Evolutionary conservation across 2,329 filamentous ascomycete genomes (phyloP), one percentile per base, ranked within the genome.

Genomic region (Xylaria polymorpha): DNA sequence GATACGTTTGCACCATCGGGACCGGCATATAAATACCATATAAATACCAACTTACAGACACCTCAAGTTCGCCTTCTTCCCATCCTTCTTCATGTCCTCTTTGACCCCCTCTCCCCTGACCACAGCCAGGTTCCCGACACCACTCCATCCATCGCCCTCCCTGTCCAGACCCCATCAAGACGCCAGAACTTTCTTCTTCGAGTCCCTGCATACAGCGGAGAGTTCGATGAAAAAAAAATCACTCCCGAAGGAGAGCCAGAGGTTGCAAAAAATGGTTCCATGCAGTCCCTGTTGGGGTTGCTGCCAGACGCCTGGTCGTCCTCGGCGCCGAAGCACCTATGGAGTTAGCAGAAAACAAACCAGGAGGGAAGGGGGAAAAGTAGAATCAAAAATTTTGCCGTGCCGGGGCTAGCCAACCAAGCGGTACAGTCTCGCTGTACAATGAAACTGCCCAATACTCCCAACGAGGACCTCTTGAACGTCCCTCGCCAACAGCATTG

Each of bases 201-300:
- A 20, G 58, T 63, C 60, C 37, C 41, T 53, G 53, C 65, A 59
- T 53, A 32, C 7, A 61, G 61, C 66, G 10, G 29, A 91, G 77
- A 6, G 85, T 90, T 86, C 87, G 92, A 69, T 85, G 78, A 1
- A 94, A 90, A 3, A 53, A 59, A 44, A 59, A 59, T 59, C 83
- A 6, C 61, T 48, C 56, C 53, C 37, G 46, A 59, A 59, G 60
- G 66, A 57, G 56, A 25, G n/a, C 44, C 15, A 59, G 29, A 22
- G 20, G 56, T 39, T 51, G 32, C 6, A 56, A 58, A 67, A 64
- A 61, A 32, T 39, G 5, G 18, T 59, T 67, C 58, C 58, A 67
- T 12, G 64, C 58, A 62, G 58, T 51, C 64, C 32, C 15, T 32
- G 4, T 0, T 32, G 2, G 32, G 50, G 64, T 50, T 51, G 58